phyloP scores from a whole-genome alignment of 2,329 filamentous ascomycete genomes.

The Cladosporium velox region DNA sequence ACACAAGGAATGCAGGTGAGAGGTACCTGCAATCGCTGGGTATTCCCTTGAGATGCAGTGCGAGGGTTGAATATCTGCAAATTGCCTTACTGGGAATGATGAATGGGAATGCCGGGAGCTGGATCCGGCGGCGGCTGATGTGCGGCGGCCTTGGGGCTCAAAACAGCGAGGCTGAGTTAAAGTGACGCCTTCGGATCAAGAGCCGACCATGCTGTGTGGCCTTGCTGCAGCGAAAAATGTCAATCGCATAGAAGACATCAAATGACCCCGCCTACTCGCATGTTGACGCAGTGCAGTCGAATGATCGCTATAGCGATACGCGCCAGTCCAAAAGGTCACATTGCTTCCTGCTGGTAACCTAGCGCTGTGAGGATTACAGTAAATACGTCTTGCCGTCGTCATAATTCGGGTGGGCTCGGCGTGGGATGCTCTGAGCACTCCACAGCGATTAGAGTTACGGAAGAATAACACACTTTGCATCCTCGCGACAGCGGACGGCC shows the following conservation, averaged over 20 bases:
- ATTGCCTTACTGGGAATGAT: neutral
- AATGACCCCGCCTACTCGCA: no score
- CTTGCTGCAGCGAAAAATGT: neutral
- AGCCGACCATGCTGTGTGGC: neutral
- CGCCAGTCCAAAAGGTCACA: slow-evolving; percentile 1
- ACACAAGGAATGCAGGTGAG: slow-evolving; percentile 4
- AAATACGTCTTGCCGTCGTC: neutral
- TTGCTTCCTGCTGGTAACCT: neutral
- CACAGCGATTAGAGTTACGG: slow-evolving; percentile 14
- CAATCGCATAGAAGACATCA: no score
- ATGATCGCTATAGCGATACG: neutral
- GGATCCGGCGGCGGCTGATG: slow-evolving; percentile 9
- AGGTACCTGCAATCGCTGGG: neutral
- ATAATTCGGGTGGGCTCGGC: slow-evolving; percentile 15
- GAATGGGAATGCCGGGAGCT: neutral
- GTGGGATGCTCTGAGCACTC: slow-evolving; percentile 14
- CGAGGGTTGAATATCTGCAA: slow-evolving; percentile 1
- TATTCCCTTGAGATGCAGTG: neutral
- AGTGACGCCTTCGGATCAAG: slow-evolving; percentile 15
- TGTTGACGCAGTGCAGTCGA: no score
- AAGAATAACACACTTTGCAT: slow-evolving; percentile 13
- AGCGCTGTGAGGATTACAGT: neutral
- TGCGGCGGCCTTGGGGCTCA: slow-evolving; percentile 11
- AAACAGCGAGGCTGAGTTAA: slow-evolving; percentile 3
- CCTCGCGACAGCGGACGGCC: slow-evolving; percentile 2